Conservation (phyloP, 305 asterid genomes). For the Fraxinus sp. region DNA sequence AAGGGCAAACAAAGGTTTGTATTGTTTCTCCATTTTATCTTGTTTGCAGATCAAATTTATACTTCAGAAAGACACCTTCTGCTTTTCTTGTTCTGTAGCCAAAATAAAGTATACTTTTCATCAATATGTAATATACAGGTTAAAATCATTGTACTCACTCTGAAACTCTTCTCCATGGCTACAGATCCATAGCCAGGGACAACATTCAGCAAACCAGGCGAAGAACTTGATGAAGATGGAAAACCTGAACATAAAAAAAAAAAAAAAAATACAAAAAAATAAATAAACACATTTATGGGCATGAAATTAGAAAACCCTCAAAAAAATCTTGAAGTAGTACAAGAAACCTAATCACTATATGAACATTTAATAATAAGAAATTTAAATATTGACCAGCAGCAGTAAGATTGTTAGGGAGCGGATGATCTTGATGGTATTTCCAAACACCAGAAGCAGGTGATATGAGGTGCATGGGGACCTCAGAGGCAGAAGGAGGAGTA, state of each 20-base stretch:
- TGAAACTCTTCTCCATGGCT: conserved; percentile 73
- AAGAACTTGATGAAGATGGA: conserved; percentile 48
- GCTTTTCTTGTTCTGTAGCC: no score
- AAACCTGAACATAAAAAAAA: conserved; percentile 33
- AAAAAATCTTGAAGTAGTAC: background rate
- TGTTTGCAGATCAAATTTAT: background rate
- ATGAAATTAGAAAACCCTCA: background rate
- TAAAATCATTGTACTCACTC: conserved; percentile 43
- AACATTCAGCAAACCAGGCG: conserved; percentile 31
- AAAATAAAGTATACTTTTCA: no score
- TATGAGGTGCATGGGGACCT: conserved; percentile 37
- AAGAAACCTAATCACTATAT: background rate
- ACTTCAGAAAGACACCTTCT: no score
- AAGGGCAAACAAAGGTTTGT: no score
- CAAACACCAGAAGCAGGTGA: conserved; percentile 23
- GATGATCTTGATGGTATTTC: conserved; percentile 28
- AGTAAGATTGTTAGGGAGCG: conserved; percentile 22
- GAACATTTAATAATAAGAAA: background rate
- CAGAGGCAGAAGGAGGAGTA: background rate
- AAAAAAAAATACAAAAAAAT: no score
- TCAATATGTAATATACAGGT: background rate
- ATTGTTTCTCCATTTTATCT: no score
- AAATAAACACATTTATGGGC: background rate
- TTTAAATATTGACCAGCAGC: conserved; percentile 3
- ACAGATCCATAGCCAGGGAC: conserved; percentile 60